Percentiles rank a stretch among this genome's conserved stretches.
Evolutionary conservation across 1,284 basidiomycete species (phyloP).

Genomic region (Trichosporon sp.): DNA sequence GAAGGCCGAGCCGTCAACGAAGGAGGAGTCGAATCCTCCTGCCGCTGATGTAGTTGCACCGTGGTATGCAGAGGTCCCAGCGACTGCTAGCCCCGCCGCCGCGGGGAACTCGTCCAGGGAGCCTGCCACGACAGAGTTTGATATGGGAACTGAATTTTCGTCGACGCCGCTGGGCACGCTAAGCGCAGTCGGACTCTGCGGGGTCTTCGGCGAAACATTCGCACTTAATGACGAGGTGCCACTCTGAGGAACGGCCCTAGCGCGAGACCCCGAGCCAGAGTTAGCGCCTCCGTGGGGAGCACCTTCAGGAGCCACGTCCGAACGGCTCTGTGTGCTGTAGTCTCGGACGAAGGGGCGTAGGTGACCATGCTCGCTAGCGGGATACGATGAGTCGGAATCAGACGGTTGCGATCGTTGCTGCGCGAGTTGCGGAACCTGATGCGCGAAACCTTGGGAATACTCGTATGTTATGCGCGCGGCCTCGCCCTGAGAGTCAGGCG

Average conservation of each 20-base stretch:
- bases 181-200: background rate
- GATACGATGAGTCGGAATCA: background rate
- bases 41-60: background rate
- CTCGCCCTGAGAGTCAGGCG: constrained; percentile 32
- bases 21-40: background rate
- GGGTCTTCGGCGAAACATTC: background rate
- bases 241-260: constrained; percentile 8
- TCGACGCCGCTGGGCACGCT: background rate
- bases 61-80: background rate
- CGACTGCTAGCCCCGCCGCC: background rate
- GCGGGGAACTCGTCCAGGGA: background rate
- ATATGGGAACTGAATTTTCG: background rate
- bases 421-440: background rate
- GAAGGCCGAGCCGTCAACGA: background rate
- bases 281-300: background rate
- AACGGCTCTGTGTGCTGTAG: background rate
- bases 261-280: background rate
- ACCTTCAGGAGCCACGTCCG: background rate
- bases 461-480: constrained; percentile 4
- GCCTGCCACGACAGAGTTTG: background rate
- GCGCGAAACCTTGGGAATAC: constrained; percentile 23
- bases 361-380: background rate
- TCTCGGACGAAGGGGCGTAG: background rate
- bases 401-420: background rate
- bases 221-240: constrained; percentile 5